Base-by-base conservation (phyloP, 1,139 yeast species). In the Sugiyamaella paludigena region DNA sequence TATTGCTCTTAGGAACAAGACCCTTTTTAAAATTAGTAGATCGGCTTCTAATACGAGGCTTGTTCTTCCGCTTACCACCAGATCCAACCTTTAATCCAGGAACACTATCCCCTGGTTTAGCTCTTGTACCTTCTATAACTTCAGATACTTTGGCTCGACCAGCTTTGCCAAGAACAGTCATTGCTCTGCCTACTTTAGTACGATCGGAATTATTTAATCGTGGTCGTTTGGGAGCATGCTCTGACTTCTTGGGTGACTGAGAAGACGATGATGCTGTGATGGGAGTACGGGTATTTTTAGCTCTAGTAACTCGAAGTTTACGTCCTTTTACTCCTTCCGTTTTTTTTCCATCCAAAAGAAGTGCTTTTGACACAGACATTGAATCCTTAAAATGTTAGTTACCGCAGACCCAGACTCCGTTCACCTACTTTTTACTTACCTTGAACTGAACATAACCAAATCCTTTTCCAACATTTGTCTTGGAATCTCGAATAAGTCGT, bases 401-500 rank as follows among this genome's bases (percentile, higher is more conserved):
- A n/a, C n/a, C n/a, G n/a, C n/a, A n/a, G n/a, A n/a, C n/a, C n/a
- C n/a, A 31, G n/a, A n/a, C n/a, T n/a, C n/a, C n/a, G n/a, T n/a
- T n/a, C n/a, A n/a, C n/a, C n/a, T n/a, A n/a, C n/a, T n/a, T n/a
- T 19, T 19, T 5, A 19, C 24, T 19, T 19, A 19, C 24, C 24
- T 19, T 19, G 71, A 91, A 94, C 69, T 92, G 98, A 31, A 94
- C 89, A 66, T 89, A 87, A 4, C 96, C 98, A 72, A 94, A 91
- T 4, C 99, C 99, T 70, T 92, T 94, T 58, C 98, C 99, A 55
- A 92, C 75, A 62, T 94, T 92, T 28, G 98, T 92, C 69, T 87
- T 87, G 15, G 95, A 72, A 66, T 94, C 98, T 64, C 99, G 81
- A 32, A 94, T 80, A 47, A 94, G 77, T 65, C 99, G 80, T 26